These are phyloP conservation scores for Rhynchosporium agropyri DNA, from an alignment of 2,329 filamentous ascomycete species.

Conservation along the genomic window DNA sequence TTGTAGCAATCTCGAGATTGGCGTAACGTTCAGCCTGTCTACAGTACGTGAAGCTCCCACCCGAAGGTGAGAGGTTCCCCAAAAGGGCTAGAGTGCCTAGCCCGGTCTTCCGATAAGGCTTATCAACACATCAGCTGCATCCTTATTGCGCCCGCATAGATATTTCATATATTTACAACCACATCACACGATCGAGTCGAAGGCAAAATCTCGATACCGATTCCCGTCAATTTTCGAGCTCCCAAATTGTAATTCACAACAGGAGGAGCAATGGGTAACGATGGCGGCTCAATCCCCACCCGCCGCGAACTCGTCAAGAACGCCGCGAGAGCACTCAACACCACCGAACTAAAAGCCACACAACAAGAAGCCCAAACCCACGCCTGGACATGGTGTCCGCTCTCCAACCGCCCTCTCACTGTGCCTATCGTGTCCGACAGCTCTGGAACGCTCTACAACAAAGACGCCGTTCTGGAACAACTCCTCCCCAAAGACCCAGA, in stretches of 20 bases:
- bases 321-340: slow-evolving; percentile 78
- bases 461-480: slow-evolving; percentile 80
- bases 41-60: slow-evolving; percentile 20
- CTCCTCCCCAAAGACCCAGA: slow-evolving; percentile 58
- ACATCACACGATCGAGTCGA: background rate
- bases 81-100: slow-evolving; percentile 9
- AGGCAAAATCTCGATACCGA: background rate
- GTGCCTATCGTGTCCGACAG: slow-evolving; percentile 78
- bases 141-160: background rate
- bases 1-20: background rate
- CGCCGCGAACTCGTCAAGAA: slow-evolving; percentile 95
- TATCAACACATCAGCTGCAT: slow-evolving; percentile 17
- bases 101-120: slow-evolving; percentile 18
- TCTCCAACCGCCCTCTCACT: slow-evolving; percentile 75
- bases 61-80: slow-evolving; percentile 15
- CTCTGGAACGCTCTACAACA: slow-evolving; percentile 87
- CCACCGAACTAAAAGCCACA: slow-evolving; percentile 85
- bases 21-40: background rate
- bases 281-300: slow-evolving; percentile 94
- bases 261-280: slow-evolving; percentile 77
- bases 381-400: slow-evolving; percentile 82
- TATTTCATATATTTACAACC: no score
- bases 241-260: background rate
- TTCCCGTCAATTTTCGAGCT: background rate
- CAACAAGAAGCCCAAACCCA: slow-evolving; percentile 83